A percentile compares a stretch with the other conserved stretches of the same genome.
Evolutionary conservation across 352 stramenopile genomes (phyloP).

Genomic region (Globisporangium yorkense): DNA sequence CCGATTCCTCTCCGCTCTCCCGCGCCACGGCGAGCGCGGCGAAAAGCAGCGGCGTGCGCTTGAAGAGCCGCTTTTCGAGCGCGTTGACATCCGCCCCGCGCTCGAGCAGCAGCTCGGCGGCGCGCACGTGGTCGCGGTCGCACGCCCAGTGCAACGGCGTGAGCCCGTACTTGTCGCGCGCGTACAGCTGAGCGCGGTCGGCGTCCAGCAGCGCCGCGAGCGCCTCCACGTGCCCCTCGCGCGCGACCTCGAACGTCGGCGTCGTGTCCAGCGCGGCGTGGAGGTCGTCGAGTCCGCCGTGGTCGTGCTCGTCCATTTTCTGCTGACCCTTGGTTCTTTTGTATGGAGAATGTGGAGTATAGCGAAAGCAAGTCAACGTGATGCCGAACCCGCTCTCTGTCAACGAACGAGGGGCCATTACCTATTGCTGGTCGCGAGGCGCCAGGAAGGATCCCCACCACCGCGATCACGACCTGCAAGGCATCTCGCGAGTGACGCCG

Average conservation of each 20-base stretch:
- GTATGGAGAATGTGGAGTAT: neutral
- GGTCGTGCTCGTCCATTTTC: conserved; percentile 16
- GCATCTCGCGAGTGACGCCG: no score
- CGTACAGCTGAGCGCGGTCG: conserved; percentile 21
- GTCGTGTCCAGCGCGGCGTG: conserved; percentile 60
- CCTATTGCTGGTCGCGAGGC: neutral
- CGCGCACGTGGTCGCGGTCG: conserved; percentile 36
- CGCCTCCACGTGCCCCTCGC: conserved; percentile 33
- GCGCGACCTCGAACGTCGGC: conserved; percentile 47
- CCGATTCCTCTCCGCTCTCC: neutral
- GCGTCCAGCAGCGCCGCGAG: conserved; percentile 29
- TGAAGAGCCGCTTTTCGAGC: conserved; percentile 64
- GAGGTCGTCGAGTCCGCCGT: conserved; percentile 57
- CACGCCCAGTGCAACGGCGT: conserved; percentile 70
- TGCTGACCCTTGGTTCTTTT: neutral
- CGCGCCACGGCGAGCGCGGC: conserved; percentile 21
- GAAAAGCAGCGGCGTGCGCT: conserved; percentile 61
- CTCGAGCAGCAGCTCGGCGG: conserved; percentile 28
- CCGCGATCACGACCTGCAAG: neutral
- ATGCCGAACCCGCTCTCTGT: neutral
- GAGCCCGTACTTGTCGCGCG: conserved; percentile 65
- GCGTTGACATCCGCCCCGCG: conserved; percentile 37
- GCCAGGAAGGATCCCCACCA: neutral
- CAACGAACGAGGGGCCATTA: neutral
- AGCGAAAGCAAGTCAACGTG: neutral